Conservation (phyloP, 345 rosid genomes). For the Sonneratia caseolaris region DNA sequence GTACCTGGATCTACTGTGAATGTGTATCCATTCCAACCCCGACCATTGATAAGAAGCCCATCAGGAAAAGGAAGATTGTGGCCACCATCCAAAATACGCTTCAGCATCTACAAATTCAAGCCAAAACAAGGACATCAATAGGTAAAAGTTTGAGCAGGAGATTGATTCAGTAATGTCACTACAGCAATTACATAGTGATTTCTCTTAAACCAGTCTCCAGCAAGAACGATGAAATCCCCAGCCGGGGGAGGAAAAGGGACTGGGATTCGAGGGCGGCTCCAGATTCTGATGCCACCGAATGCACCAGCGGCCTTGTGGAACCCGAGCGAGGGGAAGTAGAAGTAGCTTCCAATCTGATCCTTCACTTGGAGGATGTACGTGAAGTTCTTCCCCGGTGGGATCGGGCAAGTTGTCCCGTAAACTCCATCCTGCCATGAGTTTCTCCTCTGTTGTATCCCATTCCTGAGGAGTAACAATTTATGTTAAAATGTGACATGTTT, state of each 20-base stretch:
- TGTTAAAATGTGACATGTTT: too few species aligned
- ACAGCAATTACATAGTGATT: constrained; percentile 48
- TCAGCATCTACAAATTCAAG: constrained; percentile 6
- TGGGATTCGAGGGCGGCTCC: constrained; percentile 79
- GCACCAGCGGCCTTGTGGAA: constrained; percentile 97
- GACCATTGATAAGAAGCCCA: constrained; percentile 91
- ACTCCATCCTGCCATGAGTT: constrained; percentile 92
- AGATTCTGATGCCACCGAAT: constrained; percentile 68
- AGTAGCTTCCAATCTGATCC: constrained; percentile 89
- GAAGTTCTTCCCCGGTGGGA: constrained; percentile 71
- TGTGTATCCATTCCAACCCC: constrained; percentile 62
- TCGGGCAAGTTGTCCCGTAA: constrained; percentile 79
- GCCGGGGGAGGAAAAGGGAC: constrained; percentile 73
- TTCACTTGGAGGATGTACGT: constrained; percentile 77
- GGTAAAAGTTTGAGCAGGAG: neutral
- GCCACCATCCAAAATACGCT: constrained; percentile 51
- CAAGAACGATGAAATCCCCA: constrained; percentile 58
- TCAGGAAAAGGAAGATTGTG: constrained; percentile 58
- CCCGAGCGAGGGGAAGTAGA: constrained; percentile 73
- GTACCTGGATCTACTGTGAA: constrained; percentile 74
- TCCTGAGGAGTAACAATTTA: constrained; percentile 28
- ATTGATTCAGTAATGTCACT: constrained; percentile 4
- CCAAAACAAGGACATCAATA: neutral
- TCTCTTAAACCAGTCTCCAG: constrained; percentile 84
- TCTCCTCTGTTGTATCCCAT: constrained; percentile 81